Evolutionary conservation across 2,329 filamentous ascomycete species (phyloP).

Genomic region (Tolypocladium amazonense): DNA sequence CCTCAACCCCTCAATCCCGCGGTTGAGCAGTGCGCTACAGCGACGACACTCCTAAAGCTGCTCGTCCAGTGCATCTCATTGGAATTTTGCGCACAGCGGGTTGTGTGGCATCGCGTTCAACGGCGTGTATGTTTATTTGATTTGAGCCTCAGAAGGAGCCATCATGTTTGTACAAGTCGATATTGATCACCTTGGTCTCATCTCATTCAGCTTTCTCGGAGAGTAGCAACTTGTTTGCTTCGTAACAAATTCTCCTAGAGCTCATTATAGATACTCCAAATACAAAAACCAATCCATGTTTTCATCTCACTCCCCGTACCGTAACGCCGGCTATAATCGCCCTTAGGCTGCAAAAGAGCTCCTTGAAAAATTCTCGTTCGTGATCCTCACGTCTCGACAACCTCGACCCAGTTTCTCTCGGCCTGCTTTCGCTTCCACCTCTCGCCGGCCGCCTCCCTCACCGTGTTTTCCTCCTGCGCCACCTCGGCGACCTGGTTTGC

Average conservation of each 20-base stretch:
- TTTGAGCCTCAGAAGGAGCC: not conserved
- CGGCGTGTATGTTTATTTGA: not conserved
- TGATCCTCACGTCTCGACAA: slow-evolving; percentile 11
- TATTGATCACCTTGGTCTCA: too few species aligned
- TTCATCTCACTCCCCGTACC: not conserved
- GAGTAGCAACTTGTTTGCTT: not conserved
- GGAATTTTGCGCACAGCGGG: too few species aligned
- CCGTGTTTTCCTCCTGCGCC: slow-evolving; percentile 39
- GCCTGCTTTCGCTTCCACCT: slow-evolving; percentile 36
- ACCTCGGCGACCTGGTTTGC: slow-evolving; percentile 39
- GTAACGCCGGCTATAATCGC: not conserved
- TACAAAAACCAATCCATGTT: not conserved
- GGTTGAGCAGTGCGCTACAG: not conserved
- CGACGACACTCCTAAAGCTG: too few species aligned
- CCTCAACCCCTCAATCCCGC: not conserved
- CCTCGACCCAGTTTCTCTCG: slow-evolving; percentile 38
- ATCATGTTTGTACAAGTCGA: not conserved
- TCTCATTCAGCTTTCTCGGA: too few species aligned
- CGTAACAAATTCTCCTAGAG: not conserved
- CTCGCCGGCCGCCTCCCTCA: slow-evolving; percentile 39
- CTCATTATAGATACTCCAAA: not conserved
- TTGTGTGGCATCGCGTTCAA: too few species aligned
- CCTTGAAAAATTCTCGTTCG: not conserved
- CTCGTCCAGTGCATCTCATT: too few species aligned
- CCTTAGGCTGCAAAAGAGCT: not conserved